A percentile compares a stretch with the other conserved stretches of the same genome.
Conservation (phyloP, 768 basidiomycete genomes). For the Galerina sulciceps region DNA sequence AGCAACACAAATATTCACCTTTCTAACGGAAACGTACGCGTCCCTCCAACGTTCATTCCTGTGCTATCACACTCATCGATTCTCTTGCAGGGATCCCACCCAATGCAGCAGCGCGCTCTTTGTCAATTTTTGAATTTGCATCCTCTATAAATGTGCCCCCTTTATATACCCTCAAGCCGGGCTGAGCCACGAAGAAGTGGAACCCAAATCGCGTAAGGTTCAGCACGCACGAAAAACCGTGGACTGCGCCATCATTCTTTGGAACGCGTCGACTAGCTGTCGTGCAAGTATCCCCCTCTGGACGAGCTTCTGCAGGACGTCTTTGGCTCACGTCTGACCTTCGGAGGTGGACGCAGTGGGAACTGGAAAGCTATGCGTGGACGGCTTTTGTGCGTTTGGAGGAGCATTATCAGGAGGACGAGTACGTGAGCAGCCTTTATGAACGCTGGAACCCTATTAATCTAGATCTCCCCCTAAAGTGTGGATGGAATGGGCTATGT, state of each 20-base stretch:
- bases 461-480: conserved; percentile 75
- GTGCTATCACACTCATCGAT: not conserved
- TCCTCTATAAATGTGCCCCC: conserved; percentile 95
- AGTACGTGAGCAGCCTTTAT: conserved; percentile 90
- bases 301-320: conserved; percentile 97
- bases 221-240: conserved; percentile 96
- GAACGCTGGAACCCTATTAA: conserved; percentile 83
- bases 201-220: conserved; percentile 96
- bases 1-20: no score
- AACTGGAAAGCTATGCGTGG: conserved; percentile 99
- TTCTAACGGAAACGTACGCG: conserved; percentile 79
- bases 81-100: conserved; percentile 77
- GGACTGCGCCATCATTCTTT: conserved; percentile 94
- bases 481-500: conserved; percentile 86
- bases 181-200: conserved; percentile 96
- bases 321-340: conserved; percentile 94
- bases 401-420: conserved; percentile 88
- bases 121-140: conserved; percentile 96
- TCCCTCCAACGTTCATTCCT: not conserved
- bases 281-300: conserved; percentile 99
- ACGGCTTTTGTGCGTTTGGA: conserved; percentile 99
- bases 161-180: conserved; percentile 92
- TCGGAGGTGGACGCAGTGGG: conserved; percentile 99
- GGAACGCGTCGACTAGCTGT: conserved; percentile 94
- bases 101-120: conserved; percentile 93